Evolutionary conservation across 768 basidiomycete genomes (phyloP), one percentile per base, ranked within the genome.

Genomic region (Vishniacozyma victoriae): DNA sequence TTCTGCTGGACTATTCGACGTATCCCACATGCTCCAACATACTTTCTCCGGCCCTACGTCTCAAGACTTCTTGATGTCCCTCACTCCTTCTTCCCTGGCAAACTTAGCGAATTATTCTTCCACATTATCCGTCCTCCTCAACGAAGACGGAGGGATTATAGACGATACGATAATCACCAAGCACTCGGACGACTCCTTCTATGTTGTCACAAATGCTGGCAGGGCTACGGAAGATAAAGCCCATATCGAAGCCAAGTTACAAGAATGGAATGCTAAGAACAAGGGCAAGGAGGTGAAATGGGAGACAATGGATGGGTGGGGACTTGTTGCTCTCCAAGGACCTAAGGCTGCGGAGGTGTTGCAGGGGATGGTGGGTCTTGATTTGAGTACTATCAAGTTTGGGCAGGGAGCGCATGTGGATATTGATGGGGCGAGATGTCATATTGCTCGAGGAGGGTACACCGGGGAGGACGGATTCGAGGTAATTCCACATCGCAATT

Each of bases 381-480:
- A 91, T 70, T 77, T 97, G 11, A 72, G 75, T 18, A 73, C 77
- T 33, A 74, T 97, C 41, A 85, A 83, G 22, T 96, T 99, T 62
- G 90, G 91, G 31, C 83, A 80, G 53, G 84, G 86, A 16, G 84
- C 85, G 0, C 89, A 82, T 65, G 78, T 88, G 7, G 81, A 85
- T 0, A 78, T 95, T 35, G 83, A 84, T 50, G 84, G 82, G 49
- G 80, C 82, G 58, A 83, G 82, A 64, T 78, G 87, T 27, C 90
- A 97, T 66, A 81, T 97, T 24, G 86, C 90, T 6, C 82, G 95
- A 14, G 88, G 90, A 23, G 95, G 95, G 4, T 99, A 99, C 73
- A 97, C 95, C 0, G 95, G 95, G 11, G 95, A 99, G 74, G 95
- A 99, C 71, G 95, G 95, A 0, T 97, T 99, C 58, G 95, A 99